Base-by-base conservation (phyloP, 148 eudicot species). In the Amaranthus hypochondriacus region DNA sequence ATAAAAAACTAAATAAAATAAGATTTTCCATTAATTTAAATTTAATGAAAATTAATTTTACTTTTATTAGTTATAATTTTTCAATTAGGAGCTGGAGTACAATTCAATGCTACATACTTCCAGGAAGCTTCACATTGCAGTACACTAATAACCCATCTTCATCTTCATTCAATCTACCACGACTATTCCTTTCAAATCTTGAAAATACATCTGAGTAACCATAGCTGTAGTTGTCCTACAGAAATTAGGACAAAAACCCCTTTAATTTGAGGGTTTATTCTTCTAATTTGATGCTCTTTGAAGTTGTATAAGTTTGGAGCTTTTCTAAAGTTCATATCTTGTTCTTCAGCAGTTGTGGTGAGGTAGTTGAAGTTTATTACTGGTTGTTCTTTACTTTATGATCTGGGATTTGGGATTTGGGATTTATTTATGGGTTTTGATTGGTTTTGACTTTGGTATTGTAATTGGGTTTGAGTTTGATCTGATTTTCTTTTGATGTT, bases 131-230 rank as follows among this genome's bases (percentile, higher is more conserved):
- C 52, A 44, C 49, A 42, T 62, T 62, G 12, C 66, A 42, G 48
- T 28, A 28, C 39, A 28, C 39, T 28, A 62, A 15, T 49, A 9
- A 43, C 66, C 66, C 66, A 64, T 64, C 68, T 46, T 64, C 68
- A 5, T 64, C 68, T 47, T 47, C 68, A 50, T 64, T 47, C 68
- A 64, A 46, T 3, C 52, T 6, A 64, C 68, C 39, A 28, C n/a
- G 68, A 64, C 68, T 64, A 8, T 48, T 64, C 9, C 47, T n/a
- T 3, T 14, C 54, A 50, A 50, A 67, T 67, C 70, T 67, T 67
- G 14, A n/a, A 18, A n/a, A 15, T 50, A 9, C 56, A 50, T 0
- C 50, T 46, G 9, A 9, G 3, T 2, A 11, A 5, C 1, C 7
- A 4, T 62, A 9, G 46, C 46, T 62, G 48, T 62, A 2, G 4